Evolutionary conservation across 2,329 filamentous ascomycete species (phyloP), one percentile per base, ranked within the genome.

Genomic region (Botrytis fragariae): DNA sequence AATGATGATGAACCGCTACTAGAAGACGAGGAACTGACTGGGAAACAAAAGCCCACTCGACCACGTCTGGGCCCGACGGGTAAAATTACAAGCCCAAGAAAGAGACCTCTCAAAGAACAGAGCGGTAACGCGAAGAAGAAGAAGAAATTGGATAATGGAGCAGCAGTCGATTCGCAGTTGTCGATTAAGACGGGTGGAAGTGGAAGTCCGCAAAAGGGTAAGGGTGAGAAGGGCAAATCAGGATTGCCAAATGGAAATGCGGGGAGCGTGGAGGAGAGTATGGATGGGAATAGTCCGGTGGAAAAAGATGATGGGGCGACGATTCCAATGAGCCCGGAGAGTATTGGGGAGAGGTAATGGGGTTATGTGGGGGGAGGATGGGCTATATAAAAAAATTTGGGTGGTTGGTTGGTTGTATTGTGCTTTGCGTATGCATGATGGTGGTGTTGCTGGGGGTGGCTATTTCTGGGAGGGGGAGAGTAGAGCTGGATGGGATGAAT

Each of bases 11-110:
- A 94, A 81, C 90, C 94, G 61, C 87, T 99, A 77, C 86, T 97
- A 70, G 96, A 99, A 84, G 96, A 99, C 83, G 93, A 98, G 80
- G 95, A 99, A 78, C 85, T 99, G 37, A 96, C 97, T 25, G 89
- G 91, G 72, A 99, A 99, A 83, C 96, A 99, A 83, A 83, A 88
- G 69, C 82, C 90, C 62, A 85, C 92, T 84, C 73, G 77, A 84
- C 93, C 84, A 37, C 86, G 88, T n/a, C 88, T 89, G n/a, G 85
- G 88, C 45, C 86, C 89, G 32, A 95, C 91, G 32, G 93, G 93
- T 79, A 97, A 97, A 86, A 97, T 97, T 77, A 92, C 92, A 18
- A 92, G 91, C 70, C 93, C 93, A 45, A 90, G 94, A 78, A 97
- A 97, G 84, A 87, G 93, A 12, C 93, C 93, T 45, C 88, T 93